Conservation (phyloP, 2,329 filamentous ascomycete species). For the Penicillium olsonii region DNA sequence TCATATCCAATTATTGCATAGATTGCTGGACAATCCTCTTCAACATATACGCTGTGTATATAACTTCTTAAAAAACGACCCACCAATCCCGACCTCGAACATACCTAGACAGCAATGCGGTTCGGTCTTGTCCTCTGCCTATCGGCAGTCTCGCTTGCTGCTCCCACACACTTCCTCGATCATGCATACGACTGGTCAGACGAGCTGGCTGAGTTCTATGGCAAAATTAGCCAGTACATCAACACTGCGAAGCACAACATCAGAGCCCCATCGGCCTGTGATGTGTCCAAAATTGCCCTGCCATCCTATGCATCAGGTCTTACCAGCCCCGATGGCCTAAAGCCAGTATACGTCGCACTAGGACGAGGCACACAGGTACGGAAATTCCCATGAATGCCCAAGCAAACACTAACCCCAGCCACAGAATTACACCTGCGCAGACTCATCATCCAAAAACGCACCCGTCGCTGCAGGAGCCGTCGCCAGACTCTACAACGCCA, state of each 20-base stretch:
- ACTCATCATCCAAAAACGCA: slow-evolving; percentile 57
- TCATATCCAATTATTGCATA: slow-evolving; percentile 10
- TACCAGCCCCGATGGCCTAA: slow-evolving; percentile 61
- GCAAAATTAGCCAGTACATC: slow-evolving; percentile 43
- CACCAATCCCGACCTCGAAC: not conserved
- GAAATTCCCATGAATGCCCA: slow-evolving; percentile 3
- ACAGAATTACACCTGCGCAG: slow-evolving; percentile 88
- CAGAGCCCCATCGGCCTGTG: slow-evolving; percentile 28
- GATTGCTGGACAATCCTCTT: slow-evolving; percentile 7
- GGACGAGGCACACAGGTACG: slow-evolving; percentile 72
- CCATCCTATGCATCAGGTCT: slow-evolving; percentile 60
- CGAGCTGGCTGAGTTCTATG: slow-evolving; percentile 42
- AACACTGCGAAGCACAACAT: slow-evolving; percentile 23
- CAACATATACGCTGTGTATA: not conserved
- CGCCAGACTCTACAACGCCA: slow-evolving; percentile 84
- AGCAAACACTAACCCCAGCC: slow-evolving; percentile 3
- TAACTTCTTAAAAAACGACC: not conserved
- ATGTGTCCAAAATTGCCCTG: slow-evolving; percentile 36
- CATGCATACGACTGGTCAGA: slow-evolving; percentile 42
- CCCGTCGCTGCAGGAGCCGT: slow-evolving; percentile 72
- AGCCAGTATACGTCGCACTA: slow-evolving; percentile 75
- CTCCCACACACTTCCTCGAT: slow-evolving; percentile 35
- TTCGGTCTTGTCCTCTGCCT: slow-evolving; percentile 31
- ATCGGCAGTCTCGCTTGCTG: slow-evolving; percentile 35
- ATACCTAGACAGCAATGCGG: slow-evolving; percentile 20